Base-by-base conservation (phyloP, 2,329 filamentous ascomycete species). In the Nigrograna mackinnonii region DNA sequence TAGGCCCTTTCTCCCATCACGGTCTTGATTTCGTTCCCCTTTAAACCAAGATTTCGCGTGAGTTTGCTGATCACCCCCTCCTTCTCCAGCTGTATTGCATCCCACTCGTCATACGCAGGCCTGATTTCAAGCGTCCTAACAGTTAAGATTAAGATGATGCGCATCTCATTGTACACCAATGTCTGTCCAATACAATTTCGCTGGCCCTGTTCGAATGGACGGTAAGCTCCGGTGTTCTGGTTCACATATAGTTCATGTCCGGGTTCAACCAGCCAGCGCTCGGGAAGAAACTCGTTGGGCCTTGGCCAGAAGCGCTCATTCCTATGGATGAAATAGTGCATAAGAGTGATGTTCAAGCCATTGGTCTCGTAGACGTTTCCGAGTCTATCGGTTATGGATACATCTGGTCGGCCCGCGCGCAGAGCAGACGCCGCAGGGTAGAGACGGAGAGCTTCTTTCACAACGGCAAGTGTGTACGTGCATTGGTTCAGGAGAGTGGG, bases 261-360 rank as follows among this genome's bases (percentile, higher is more conserved):
- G 50, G 75, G 1, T 74, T 72, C 0, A 74, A 75, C 20, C 1
- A 55, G 31, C 39, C 42, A 60, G 2, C 57, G 41, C 28, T 58
- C 52, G 2, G 57, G 56, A 13, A 51, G 16, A 26, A 57, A 59
- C 2, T 41, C 42, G 7, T 43, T 13, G 4, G 49, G 35, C 4
- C 43, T 26, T 3, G 36, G 39, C 43, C 41, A 56, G 7, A 44
- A 35, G 11, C 35, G 30, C 3, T 42, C 30, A 37, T 52, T 46
- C 6, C 24, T 31, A 19, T 48, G 46, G 1, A 52, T 20, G 21
- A 34, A 28, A 11, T 24, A 28, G 14, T 49, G 44, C n/a, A 47
- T 36, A 22, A 43, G 20, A 5, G 19, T 35, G 2, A 37, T 28
- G 16, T 36, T 35, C 18, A 39, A 21, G 5, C 37, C 40, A 20